Evolutionary conservation across 139 green algal genomes (phyloP), one percentile per base, ranked within the genome.

Genomic region (Axilococcus clingmanii): DNA sequence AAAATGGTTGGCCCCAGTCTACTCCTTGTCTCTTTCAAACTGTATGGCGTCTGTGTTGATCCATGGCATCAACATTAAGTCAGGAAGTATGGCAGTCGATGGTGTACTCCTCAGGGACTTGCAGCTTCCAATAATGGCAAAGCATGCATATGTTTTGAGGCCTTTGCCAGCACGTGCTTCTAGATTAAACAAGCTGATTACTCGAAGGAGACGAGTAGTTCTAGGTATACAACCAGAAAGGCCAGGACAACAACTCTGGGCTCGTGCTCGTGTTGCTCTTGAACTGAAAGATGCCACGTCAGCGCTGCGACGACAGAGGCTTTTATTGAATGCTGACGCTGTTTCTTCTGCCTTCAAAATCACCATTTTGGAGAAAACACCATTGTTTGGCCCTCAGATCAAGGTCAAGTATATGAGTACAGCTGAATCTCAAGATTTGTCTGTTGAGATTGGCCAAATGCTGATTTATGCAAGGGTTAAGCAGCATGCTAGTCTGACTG

Each of bases 21-120:
- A 80, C 37, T 51, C 57, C 45, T 46, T 78, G 8, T 47, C 52
- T 2, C 23, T 80, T 22, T 56, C 69, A n/a, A 59, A 57, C 33
- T 28, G 68, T 7, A 48, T 53, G 27, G 33, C 32, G 0, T 44
- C 42, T 22, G 5, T 65, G 27, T 23, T 46, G 23, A 44, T 20
- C 35, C 52, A 78, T 61, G 60, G 47, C 24, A 55, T 43, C 3
- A 62, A 62, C 24, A 38, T 32, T 15, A 36, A 63, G 8, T 29
- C 22, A 7, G 45, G 48, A 9, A 52, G 46, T 15, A n/a, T 45
- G 17, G 52, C 29, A 14, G 43, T 79, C 44, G 69, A 72, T 28
- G 72, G 72, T 40, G 35, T 75, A 1, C 55, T 80, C 17, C 61
- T 64, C 34, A 54, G 72, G 1, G 72, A 80, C 48, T 56, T 80